Base-by-base conservation (phyloP, 2,329 filamentous ascomycete genomes). In the Alternaria sp. region DNA sequence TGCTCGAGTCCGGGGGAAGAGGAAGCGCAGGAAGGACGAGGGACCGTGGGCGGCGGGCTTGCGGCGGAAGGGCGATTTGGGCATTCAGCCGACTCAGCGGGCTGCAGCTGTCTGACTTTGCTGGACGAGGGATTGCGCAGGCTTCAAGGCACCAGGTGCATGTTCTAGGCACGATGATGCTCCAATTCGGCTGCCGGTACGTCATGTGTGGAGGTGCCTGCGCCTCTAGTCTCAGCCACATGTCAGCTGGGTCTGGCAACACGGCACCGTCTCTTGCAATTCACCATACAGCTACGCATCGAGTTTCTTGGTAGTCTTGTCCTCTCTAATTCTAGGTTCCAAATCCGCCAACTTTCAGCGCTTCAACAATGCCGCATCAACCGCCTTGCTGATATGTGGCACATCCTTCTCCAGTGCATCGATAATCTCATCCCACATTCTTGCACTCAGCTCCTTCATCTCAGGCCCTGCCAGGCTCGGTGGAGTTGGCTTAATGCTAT, bases 1-100 rank as follows among this genome's bases (percentile, higher is more conserved):
- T 66, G 77, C 87, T 87, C 65, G 87, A 82, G 69, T 85, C 83
- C n/a, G 91, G 88, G 74, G 90, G 73, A 94, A 89, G 65, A 94
- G 84, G 78, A 88, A 89, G 71, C 90, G 87, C 54, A 93, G 78
- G 66, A 91, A 72, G 20, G 77, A 79, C 41, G 71, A 72, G 57
- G 72, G 61, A 64, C 73, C 69, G 74, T 74, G 73, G 62, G 72
- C 63, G 60, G 66, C 67, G 55, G 74, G 71, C 70, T 74, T 76
- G 65, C 71, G 75, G 63, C 71, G 75, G 50, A 75, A 72, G 46
- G 66, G 70, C 58, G 70, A 71, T 61, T 75, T 75, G 66, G 76
- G 76, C 77, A 79, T 79, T 65, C 75, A 78, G 72, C 60, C 64
- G 55, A 54, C 55, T 56, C 45, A 54, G 55, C 41, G 60, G 37